Conservation (phyloP, 495 filamentous ascomycete genomes). For the Lepidopterella palustris region DNA sequence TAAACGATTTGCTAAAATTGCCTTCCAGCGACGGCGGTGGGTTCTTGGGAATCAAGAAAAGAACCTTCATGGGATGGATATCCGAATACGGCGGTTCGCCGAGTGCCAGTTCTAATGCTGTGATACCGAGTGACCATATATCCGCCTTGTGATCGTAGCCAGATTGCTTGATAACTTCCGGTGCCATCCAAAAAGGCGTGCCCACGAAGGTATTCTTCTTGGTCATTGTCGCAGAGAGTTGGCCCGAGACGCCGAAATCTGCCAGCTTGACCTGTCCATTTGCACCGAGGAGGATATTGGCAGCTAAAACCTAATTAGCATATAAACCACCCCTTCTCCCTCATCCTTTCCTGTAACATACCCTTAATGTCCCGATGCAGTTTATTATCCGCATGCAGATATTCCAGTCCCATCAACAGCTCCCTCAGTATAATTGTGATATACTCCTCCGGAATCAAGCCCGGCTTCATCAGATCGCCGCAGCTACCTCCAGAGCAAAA, state of each 20-base stretch:
- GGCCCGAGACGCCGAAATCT: constrained; percentile 95
- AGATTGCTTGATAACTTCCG: constrained; percentile 96
- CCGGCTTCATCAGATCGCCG: constrained; percentile 84
- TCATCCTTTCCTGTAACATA: constrained; percentile 33
- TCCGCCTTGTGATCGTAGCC: constrained; percentile 98
- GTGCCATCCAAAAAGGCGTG: constrained; percentile 99
- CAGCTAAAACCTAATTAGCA: constrained; percentile 51
- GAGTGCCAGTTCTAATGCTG: constrained; percentile 83
- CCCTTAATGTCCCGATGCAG: constrained; percentile 96
- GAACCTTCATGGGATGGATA: constrained; percentile 97
- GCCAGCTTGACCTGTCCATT: constrained; percentile 95
- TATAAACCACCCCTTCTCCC: neutral
- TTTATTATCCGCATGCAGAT: constrained; percentile 91
- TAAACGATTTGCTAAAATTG: constrained; percentile 82
- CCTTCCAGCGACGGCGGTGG: constrained; percentile 76
- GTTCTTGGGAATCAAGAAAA: constrained; percentile 96
- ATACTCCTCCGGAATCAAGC: constrained; percentile 84
- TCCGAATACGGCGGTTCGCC: constrained; percentile 94
- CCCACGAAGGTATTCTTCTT: constrained; percentile 99
- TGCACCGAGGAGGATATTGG: constrained; percentile 78
- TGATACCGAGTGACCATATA: constrained; percentile 98
- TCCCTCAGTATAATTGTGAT: constrained; percentile 92
- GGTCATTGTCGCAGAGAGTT: constrained; percentile 98
- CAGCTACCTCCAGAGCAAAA: constrained; percentile 92
- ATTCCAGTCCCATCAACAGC: constrained; percentile 81